Evolutionary conservation across 1,139 yeast species (phyloP).

Genomic region (Debaryomyces udenii): DNA sequence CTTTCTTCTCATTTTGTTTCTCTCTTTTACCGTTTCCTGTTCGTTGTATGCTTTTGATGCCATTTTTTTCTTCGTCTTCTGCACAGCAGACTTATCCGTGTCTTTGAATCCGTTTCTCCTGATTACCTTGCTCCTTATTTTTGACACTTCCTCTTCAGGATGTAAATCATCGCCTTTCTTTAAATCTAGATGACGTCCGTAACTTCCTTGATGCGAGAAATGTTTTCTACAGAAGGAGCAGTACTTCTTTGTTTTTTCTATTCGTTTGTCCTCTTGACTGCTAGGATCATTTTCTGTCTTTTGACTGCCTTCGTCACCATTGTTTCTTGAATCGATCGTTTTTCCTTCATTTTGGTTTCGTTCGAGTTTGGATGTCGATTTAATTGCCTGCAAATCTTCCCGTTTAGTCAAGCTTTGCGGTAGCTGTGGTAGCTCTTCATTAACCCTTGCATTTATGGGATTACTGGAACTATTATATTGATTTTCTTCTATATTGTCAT

Average conservation of each 20-base stretch:
- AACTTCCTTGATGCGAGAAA: slow-evolving; percentile 22
- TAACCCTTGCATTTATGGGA: neutral
- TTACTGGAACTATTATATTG: slow-evolving; percentile 5
- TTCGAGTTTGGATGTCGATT: slow-evolving; percentile 1
- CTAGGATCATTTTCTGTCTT: neutral
- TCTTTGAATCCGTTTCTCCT: slow-evolving; percentile 17
- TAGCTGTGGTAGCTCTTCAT: slow-evolving; percentile 1
- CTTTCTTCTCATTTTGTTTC: slow-evolving; percentile 23
- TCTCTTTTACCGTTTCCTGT: slow-evolving; percentile 19
- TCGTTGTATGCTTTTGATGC: slow-evolving; percentile 12
- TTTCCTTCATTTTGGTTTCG: neutral
- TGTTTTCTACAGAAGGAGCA: slow-evolving; percentile 23
- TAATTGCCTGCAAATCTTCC: slow-evolving; percentile 2
- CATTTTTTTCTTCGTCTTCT: slow-evolving; percentile 3
- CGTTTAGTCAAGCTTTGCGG: slow-evolving; percentile 3
- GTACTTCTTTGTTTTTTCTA: slow-evolving; percentile 1
- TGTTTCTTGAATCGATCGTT: neutral
- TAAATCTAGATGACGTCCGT: slow-evolving; percentile 23
- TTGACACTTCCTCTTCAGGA: slow-evolving; percentile 20
- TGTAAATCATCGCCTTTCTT: slow-evolving; percentile 25
- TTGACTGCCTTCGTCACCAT: neutral
- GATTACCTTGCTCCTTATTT: slow-evolving; percentile 15
- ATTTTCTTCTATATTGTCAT: slow-evolving; percentile 2
- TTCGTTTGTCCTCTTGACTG: neutral
- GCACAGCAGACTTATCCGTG: slow-evolving; percentile 3